Base-by-base conservation (phyloP, 2,329 filamentous ascomycete species). In the Gnomoniopsis smithogilvyi region DNA sequence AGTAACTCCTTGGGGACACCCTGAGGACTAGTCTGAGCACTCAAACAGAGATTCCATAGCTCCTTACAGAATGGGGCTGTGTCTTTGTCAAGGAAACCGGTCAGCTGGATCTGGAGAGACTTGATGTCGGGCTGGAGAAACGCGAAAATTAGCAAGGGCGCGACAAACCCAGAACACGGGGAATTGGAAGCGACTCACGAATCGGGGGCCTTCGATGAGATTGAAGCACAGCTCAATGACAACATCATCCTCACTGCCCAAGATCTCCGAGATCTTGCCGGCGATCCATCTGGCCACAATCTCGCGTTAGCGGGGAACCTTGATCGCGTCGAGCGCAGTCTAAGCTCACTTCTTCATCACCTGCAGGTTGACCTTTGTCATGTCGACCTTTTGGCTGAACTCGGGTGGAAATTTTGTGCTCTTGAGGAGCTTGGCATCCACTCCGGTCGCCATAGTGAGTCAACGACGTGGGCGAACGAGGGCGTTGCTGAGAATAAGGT, bases 371-470 rank as follows among this genome's bases (percentile, higher is more conserved):
- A 99, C 92, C 78, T 98, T 98, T 67, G 88, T 86, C 85, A 96
- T 96, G 78, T 99, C 93, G 64, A 99, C 95, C 79, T 97, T 97
- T 72, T 91, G 87, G 71, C 85, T 94, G 77, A 98, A 99, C 70
- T 97, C 92, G 8, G 88, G 83, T 49, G 95, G 95, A 64, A 97
- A 98, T 71, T 96, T 97, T 58, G 93, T 98, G 74, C 88, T 88
- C 81, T 89, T 91, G 58, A 97, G 79, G 68, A 96, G 84, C 80
- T 96, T 96, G 65, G 90, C 88, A 74, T 97, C 94, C 63, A 95
- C 91, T 65, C 86, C 90, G 56, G 89, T 88, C 67, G 91, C 89
- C 91, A 95, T 95, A 65, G 64, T 78, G 54, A 14, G 24, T 6
- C 7, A 41, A 24, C 36, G 52, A 17, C 46, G 24, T 68, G 46